These are phyloP conservation scores for Xylaria sp. DNA, from an alignment of 2,329 filamentous ascomycete genomes.

Conservation along the genomic window DNA sequence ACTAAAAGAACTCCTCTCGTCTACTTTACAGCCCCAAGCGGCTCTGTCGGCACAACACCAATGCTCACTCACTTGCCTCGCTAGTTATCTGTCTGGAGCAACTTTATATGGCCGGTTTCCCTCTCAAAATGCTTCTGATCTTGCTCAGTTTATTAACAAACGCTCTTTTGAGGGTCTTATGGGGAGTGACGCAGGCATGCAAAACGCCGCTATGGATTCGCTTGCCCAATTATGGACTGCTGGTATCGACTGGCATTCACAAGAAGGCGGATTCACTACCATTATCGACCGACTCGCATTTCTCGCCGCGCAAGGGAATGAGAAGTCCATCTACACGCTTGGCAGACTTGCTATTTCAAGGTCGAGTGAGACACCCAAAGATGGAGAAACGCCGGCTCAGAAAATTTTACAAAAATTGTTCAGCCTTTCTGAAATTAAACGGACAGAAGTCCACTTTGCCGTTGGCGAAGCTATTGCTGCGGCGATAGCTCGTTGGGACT, in stretches of 20 bases:
- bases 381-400: slow-evolving; percentile 48
- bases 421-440: slow-evolving; percentile 80
- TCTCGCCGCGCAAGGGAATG: slow-evolving; percentile 66
- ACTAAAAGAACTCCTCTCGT: slow-evolving; percentile 37
- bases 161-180: slow-evolving; percentile 28
- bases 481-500: slow-evolving; percentile 80
- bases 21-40: slow-evolving; percentile 34
- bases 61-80: slow-evolving; percentile 39
- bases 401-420: slow-evolving; percentile 73
- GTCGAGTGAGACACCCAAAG: slow-evolving; percentile 44
- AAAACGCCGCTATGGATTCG: slow-evolving; percentile 38
- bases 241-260: slow-evolving; percentile 34
- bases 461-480: slow-evolving; percentile 87
- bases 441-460: slow-evolving; percentile 87
- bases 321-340: slow-evolving; percentile 79
- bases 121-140: slow-evolving; percentile 27
- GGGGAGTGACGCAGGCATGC: slow-evolving; percentile 32
- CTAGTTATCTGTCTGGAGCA: slow-evolving; percentile 37
- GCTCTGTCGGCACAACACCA: slow-evolving; percentile 41
- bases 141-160: slow-evolving; percentile 35
- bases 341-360: slow-evolving; percentile 73
- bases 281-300: slow-evolving; percentile 73
- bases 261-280: slow-evolving; percentile 57
- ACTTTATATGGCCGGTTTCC: slow-evolving; percentile 35
- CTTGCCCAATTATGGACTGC: slow-evolving; percentile 43